These are phyloP conservation scores for Piper betle DNA, from an alignment of 164 flowering plant genomes.

Conservation along the genomic window DNA sequence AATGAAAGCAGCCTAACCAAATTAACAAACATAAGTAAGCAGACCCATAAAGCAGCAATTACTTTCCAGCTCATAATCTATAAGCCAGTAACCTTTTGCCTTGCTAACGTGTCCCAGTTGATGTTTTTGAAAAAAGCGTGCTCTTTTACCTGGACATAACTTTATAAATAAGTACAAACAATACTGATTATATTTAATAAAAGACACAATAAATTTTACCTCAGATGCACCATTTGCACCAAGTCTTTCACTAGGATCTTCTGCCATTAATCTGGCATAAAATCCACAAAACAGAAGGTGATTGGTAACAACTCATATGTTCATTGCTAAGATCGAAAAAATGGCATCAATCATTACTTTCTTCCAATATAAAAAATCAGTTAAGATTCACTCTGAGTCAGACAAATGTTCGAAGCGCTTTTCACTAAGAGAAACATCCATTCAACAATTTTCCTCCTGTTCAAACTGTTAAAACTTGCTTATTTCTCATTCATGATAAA, in stretches of 20 bases:
- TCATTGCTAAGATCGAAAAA: neutral
- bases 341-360: neutral
- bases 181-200: neutral
- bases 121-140: slow-evolving; percentile 88
- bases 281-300: neutral
- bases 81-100: slow-evolving; percentile 70
- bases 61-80: neutral
- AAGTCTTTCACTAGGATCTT: slow-evolving; percentile 94
- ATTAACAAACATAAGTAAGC: neutral
- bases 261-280: slow-evolving; percentile 67
- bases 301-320: neutral
- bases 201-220: slow-evolving; percentile 24
- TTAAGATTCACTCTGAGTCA: neutral
- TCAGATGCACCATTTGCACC: slow-evolving; percentile 95
- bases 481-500: too few relatives aligned
- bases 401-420: neutral
- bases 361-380: neutral
- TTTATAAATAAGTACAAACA: neutral
- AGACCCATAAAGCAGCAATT: too few relatives aligned
- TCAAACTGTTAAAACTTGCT: neutral
- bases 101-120: slow-evolving; percentile 97
- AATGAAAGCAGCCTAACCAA: slow-evolving; percentile 89
- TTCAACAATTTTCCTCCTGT: neutral
- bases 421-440: neutral
- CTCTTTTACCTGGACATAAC: slow-evolving; percentile 68